Percentiles rank a stretch among this genome's conserved stretches.
Evolutionary conservation across 2,329 filamentous ascomycete genomes (phyloP).

Genomic region (Beauveria medogensis): DNA sequence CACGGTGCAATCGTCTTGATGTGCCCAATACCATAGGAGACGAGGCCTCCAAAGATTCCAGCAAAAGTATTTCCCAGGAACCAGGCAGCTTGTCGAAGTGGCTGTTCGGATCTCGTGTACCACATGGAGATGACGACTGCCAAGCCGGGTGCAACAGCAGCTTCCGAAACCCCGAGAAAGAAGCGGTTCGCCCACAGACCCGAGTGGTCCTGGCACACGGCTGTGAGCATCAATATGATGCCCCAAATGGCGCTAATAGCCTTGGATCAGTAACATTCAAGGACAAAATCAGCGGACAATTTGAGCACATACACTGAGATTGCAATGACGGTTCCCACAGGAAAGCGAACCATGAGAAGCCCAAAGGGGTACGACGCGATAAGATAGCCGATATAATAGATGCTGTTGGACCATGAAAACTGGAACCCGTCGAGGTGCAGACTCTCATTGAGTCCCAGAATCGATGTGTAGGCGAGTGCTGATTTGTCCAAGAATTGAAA

Average conservation of each 20-base stretch:
- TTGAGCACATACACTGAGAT: background rate
- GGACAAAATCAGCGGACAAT: no score
- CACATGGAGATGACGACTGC: constrained; percentile 25
- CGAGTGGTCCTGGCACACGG: constrained; percentile 10
- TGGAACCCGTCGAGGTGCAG: constrained; percentile 38
- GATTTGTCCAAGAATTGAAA: constrained; percentile 56
- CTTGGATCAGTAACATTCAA: background rate
- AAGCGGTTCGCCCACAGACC: constrained; percentile 24
- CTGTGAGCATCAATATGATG: background rate
- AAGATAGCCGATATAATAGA: constrained; percentile 47
- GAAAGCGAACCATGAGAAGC: constrained; percentile 19
- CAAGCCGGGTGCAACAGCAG: constrained; percentile 23
- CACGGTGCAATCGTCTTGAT: constrained; percentile 1
- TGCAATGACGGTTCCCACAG: constrained; percentile 17
- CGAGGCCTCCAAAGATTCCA: constrained; percentile 18
- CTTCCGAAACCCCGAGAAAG: constrained; percentile 25
- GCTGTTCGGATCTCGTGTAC: constrained; percentile 24
- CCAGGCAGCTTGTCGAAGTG: constrained; percentile 20
- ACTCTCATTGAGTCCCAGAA: constrained; percentile 40
- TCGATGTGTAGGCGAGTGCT: constrained; percentile 41
- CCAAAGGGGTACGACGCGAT: constrained; percentile 20
- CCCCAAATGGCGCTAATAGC: background rate
- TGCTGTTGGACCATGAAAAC: constrained; percentile 41
- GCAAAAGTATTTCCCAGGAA: constrained; percentile 21
- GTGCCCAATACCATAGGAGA: constrained; percentile 19